Base-by-base conservation (phyloP, 192 early-diverging fungal species). In the Coemansia aciculifera region DNA sequence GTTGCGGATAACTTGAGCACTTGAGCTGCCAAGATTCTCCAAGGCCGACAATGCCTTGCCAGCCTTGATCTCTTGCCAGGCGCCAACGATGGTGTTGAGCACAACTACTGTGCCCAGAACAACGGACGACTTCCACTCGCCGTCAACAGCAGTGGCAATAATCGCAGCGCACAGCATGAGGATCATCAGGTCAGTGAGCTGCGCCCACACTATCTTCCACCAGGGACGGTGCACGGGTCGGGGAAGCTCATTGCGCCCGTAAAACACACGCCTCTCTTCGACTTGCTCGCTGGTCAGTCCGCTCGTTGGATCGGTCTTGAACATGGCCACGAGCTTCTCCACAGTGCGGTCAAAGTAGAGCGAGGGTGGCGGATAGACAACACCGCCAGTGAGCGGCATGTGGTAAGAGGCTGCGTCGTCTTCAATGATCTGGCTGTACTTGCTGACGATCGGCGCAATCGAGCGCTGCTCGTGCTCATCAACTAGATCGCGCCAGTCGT, bases 21-120 rank as follows among this genome's bases (percentile, higher is more conserved):
- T 87, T 1, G 94, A 91, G 9, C 94, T 91, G 19, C 89, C 87
- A 63, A 98, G 84, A 37, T 92, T 89, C 59, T 93, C 84, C 39
- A 98, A 83, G 9, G 96, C 93, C 36, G 96, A 94, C 83, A 98
- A 85, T 6, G 96, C 93, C 63, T 91, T 91, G 39, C 88, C 92
- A n/a, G 97, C 96, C 73, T 94, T 93, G 84, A 89, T 97, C 77
- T 99, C 97, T 84, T 99, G 97, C 23, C 89, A 86, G 48, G 96
- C 93, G 21, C 97, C 97, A 69, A 99, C 94, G 42, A 90, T 68
- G 38, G 94, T 88, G 80, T 98, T 98, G 42, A 98, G 80, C 15
- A 94, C 84, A 24, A 96, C 92, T 23, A 98, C 92, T 46, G 91
- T 84, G 38, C 85, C 72, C 37, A 95, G 85, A 27, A 97, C 94